Conservation (phyloP, 192 early-diverging fungal genomes). For the Podila epicladia region DNA sequence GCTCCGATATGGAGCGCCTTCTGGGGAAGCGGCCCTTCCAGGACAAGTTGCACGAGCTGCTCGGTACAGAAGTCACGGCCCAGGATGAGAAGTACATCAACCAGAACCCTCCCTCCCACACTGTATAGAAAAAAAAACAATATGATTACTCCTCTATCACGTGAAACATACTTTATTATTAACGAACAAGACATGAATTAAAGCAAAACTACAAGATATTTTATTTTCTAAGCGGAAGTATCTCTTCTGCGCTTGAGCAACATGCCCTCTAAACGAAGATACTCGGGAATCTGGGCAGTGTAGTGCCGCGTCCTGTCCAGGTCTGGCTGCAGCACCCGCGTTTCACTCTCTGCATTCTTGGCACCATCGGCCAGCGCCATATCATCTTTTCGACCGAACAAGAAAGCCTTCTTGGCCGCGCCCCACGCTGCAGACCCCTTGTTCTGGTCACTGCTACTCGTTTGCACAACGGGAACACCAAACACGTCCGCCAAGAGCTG, state of each 20-base stretch:
- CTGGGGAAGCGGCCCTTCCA: conserved; percentile 87
- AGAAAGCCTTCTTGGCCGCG: conserved; percentile 64
- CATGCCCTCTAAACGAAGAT: background rate
- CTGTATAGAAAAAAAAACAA: no score
- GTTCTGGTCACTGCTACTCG: conserved; percentile 15
- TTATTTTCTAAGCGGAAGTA: no score
- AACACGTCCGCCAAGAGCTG: conserved; percentile 78
- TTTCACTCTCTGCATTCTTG: background rate
- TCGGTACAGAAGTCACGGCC: conserved; percentile 30
- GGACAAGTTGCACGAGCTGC: conserved; percentile 61
- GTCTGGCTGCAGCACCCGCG: conserved; percentile 6
- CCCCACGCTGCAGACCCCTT: conserved; percentile 70
- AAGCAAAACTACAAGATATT: no score
- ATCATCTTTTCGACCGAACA: conserved; percentile 18
- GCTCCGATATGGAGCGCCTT: conserved; percentile 93
- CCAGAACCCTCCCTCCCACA: no score
- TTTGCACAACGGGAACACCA: conserved; percentile 68
- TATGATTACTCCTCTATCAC: no score
- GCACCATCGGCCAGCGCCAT: background rate
- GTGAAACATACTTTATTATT: no score
- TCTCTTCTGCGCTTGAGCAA: no score
- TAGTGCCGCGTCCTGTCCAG: conserved; percentile 23
- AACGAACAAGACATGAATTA: no score
- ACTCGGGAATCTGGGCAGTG: conserved; percentile 21
- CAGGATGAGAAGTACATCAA: conserved; percentile 25